A percentile compares a stretch with the other conserved stretches of the same genome.
Evolutionary conservation across 2,329 filamentous ascomycete genomes (phyloP).

Genomic region (Orbilia quercus): DNA sequence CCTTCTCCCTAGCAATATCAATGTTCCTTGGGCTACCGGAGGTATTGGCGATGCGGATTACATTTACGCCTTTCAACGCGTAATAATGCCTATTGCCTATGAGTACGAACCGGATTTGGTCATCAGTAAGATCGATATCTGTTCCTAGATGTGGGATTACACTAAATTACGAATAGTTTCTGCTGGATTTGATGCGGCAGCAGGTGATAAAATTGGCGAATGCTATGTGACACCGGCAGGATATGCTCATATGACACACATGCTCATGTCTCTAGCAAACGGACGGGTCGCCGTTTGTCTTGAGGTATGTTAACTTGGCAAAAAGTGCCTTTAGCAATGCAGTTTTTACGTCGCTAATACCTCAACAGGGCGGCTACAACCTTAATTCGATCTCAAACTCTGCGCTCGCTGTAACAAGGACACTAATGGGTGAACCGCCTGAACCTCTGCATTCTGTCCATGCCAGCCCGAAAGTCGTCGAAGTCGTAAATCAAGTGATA

Average conservation of each 20-base stretch:
- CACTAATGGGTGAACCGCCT: constrained; percentile 94
- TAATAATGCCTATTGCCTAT: constrained; percentile 93
- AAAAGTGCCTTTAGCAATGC: constrained; percentile 1
- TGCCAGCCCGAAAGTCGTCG: constrained; percentile 68
- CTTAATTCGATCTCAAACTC: constrained; percentile 91
- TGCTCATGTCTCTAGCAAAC: constrained; percentile 93
- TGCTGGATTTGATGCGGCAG: constrained; percentile 94
- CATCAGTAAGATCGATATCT: constrained; percentile 68
- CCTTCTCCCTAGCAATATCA: constrained; percentile 68
- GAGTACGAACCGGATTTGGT: constrained; percentile 96
- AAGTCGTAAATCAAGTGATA: constrained; percentile 70
- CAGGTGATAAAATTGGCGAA: constrained; percentile 89
- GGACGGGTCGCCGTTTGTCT: constrained; percentile 92
- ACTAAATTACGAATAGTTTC: constrained; percentile 71
- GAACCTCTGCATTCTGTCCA: constrained; percentile 68
- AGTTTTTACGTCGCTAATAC: neutral
- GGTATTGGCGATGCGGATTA: constrained; percentile 97
- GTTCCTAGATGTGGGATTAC: constrained; percentile 9
- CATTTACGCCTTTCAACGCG: constrained; percentile 92
- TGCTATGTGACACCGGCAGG: constrained; percentile 91
- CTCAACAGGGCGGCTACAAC: constrained; percentile 82
- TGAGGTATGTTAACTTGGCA: constrained; percentile 68
- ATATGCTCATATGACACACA: constrained; percentile 98
- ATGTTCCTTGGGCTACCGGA: constrained; percentile 74
- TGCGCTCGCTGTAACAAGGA: constrained; percentile 87